Evolutionary conservation across 495 filamentous ascomycete genomes (phyloP), one percentile per base, ranked within the genome.

Genomic region (Viridothelium virens): DNA sequence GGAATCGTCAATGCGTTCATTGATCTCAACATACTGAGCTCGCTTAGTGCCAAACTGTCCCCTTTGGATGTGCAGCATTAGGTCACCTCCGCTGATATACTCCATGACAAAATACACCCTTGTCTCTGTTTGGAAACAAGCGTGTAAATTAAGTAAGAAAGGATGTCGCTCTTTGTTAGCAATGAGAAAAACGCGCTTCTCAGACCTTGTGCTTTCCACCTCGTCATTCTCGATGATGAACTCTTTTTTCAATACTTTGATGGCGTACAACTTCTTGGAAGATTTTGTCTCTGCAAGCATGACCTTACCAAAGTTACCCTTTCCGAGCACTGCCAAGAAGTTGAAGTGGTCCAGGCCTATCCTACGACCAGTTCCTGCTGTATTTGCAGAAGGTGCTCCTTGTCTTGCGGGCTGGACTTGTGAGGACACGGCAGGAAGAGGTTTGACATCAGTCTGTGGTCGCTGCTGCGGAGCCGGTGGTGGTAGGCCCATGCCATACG

Each of bases 171-270:
- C 94, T 76, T 96, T 95, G 79, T 99, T 99, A 25, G 94, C 94
- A 75, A 99, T 87, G 71, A 99, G 77, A 78, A 97, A 93, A 39
- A 99, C 94, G 67, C 95, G 84, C 82, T 97, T 97, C 79, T 99
- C 94, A 4, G 95, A 97, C 73, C 92, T 87, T 46, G 89, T 96
- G 79, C 95, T 97, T 76, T 99, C 94, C n/a, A 99, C 94, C 77
- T 99, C 94, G 77, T 99, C 94, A 70, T 99, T 96, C 76, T 99
- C 94, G 66, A 99, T 99, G 74, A 99, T 99, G 76, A 99, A 99
- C 71, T 99, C 94, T 81, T 99, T 99, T 84, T 99, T 99, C 72
- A 99, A 81, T 38, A 99, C 94, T 77, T 99, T 99, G 77, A 99
- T 99, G 64, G 94, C 94, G 75, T 97, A 99, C 38, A 99, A 81